Base-by-base conservation (phyloP, 495 filamentous ascomycete species). In the Aspergillus sclerotioniger region DNA sequence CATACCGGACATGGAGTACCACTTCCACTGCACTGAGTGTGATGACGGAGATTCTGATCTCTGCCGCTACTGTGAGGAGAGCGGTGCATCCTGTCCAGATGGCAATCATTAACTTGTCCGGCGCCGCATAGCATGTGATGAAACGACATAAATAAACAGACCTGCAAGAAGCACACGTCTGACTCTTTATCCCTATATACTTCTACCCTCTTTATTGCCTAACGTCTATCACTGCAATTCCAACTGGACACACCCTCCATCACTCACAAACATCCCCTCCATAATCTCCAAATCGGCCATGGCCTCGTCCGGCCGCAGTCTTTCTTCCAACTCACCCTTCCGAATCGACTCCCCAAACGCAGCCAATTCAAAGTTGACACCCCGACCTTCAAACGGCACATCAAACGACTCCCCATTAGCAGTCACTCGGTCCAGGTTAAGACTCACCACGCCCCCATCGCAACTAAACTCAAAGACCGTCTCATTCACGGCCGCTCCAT, bases 201-300 rank as follows among this genome's bases (percentile, higher is more conserved):
- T 25, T 45, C 20, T 29, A 51, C 12, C 31, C 41, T 50, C n/a
- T 19, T 13, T 7, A 8, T 28, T 6, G 12, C 12, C 32, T 41
- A 57, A 41, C 37, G 2, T n/a, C 37, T 41, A 8, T n/a, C 51
- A 62, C 56, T 73, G 68, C 55, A 65, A 58, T 31, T 66, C 59
- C 37, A 75, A 51, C 32, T 50, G 59, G 56, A 78, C 60, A 47
- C 68, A 68, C 62, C 77, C 74, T 3, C 87, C 86, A 39, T 79
- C 67, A 71, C 84, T 87, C 61, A 60, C 74, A 66, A 89, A 67
- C 76, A 89, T 84, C 60, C 78, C 79, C 71, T 88, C 86, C 69
- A 75, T 83, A 61, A 92, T 66, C 68, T 88, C 82, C 56, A 93
- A 67, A 77, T 92, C 90, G 15, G 73, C 81, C 64, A 90, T 72